These are phyloP conservation scores for Viola pubescens DNA, from an alignment of 441 rosid species.

Conservation along the genomic window DNA sequence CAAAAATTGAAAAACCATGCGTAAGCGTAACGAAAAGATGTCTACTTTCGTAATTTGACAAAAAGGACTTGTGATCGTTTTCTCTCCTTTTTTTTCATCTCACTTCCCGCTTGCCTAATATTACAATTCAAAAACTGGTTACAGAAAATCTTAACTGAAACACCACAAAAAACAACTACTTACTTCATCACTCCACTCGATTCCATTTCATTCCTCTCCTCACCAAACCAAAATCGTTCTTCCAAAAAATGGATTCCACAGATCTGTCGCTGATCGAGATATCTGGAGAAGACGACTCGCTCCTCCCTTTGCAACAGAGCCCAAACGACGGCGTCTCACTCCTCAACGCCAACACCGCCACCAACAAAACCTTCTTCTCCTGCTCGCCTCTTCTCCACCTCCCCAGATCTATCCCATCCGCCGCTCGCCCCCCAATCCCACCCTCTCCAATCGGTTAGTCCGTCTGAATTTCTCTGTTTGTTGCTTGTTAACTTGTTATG, in stretches of 20 bases:
- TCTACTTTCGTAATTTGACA: background rate
- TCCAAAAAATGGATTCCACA: constrained; percentile 30
- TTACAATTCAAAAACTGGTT: too few species aligned
- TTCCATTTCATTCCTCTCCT: background rate
- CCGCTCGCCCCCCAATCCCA: background rate
- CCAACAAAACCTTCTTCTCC: constrained; percentile 29
- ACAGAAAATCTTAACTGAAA: too few species aligned
- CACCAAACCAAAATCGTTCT: background rate
- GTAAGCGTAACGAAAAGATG: background rate
- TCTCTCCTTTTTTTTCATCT: too few species aligned
- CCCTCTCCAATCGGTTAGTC: constrained; percentile 33
- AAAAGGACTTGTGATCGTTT: too few species aligned
- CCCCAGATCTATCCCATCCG: constrained; percentile 35
- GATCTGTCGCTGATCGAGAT: constrained; percentile 55
- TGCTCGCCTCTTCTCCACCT: constrained; percentile 67
- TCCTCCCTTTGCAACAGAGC: constrained; percentile 27
- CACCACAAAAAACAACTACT: too few species aligned
- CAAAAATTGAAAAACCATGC: too few species aligned
- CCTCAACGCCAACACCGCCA: constrained; percentile 1
- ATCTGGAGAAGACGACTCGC: constrained; percentile 55
- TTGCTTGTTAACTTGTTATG: background rate
- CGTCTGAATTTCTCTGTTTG: background rate
- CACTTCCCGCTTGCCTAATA: too few species aligned
- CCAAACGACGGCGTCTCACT: constrained; percentile 24
- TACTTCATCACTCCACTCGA: background rate